Conservation (phyloP, 352 stramenopile species). For the Peronospora belbahrii region DNA sequence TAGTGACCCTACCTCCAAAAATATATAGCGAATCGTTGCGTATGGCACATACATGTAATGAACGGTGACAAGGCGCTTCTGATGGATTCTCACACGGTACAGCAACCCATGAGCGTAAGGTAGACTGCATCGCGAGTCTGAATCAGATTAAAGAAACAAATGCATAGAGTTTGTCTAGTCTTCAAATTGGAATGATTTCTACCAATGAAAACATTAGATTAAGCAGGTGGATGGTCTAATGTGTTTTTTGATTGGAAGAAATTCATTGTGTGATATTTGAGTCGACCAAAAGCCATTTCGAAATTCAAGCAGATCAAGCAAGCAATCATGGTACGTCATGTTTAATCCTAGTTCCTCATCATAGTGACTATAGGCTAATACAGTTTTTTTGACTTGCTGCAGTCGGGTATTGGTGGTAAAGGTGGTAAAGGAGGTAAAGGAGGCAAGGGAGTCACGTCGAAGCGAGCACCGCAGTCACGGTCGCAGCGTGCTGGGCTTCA, state of each 20-base stretch:
- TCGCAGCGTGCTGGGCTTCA: slow-evolving; percentile 97
- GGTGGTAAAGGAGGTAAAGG: slow-evolving; percentile 98
- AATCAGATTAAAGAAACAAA: no score
- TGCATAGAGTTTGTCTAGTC: no score
- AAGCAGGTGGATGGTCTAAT: background rate
- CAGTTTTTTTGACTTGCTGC: slow-evolving; percentile 3
- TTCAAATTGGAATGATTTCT: no score
- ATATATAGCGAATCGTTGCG: slow-evolving; percentile 91
- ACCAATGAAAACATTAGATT: no score
- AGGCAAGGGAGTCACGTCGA: slow-evolving; percentile 97
- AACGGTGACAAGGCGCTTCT: slow-evolving; percentile 85
- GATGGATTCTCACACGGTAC: slow-evolving; percentile 79
- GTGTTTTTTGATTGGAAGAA: background rate
- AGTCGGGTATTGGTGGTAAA: slow-evolving; percentile 89
- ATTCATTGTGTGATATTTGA: background rate
- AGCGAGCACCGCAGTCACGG: slow-evolving; percentile 98
- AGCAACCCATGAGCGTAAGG: slow-evolving; percentile 56
- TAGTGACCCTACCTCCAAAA: slow-evolving; percentile 67
- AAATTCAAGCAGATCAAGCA: slow-evolving; percentile 3
- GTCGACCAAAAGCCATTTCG: slow-evolving; percentile 9
- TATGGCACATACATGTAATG: slow-evolving; percentile 89
- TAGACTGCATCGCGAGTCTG: slow-evolving; percentile 22
- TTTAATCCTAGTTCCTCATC: background rate
- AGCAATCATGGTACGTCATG: slow-evolving; percentile 12
- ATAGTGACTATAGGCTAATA: background rate